Percentiles rank a stretch among this genome's conserved stretches.
Evolutionary conservation across 768 basidiomycete species (phyloP).

Genomic region (Floccularia luteovirens): DNA sequence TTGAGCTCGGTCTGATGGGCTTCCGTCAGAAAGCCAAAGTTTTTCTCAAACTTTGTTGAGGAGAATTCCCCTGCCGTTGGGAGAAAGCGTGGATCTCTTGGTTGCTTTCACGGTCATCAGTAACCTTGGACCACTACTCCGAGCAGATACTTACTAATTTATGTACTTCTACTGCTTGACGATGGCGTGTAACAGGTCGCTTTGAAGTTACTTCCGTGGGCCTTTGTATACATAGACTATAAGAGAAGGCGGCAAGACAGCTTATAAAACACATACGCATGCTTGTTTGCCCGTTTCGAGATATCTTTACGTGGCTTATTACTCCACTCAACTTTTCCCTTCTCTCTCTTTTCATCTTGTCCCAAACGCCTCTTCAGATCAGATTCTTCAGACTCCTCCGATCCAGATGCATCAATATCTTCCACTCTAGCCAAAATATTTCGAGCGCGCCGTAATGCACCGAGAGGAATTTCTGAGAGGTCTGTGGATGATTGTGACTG

Average conservation of each 20-base stretch:
- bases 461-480: constrained; percentile 54
- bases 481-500: constrained; percentile 24
- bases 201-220: constrained; percentile 83
- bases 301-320: constrained; percentile 35
- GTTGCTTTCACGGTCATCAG: constrained; percentile 36
- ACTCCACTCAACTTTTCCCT: constrained; percentile 32
- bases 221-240: constrained; percentile 32
- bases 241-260: constrained; percentile 1
- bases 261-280: constrained; percentile 59
- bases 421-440: constrained; percentile 36
- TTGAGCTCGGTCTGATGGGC: constrained; percentile 58
- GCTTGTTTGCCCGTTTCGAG: constrained; percentile 65
- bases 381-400: constrained; percentile 11
- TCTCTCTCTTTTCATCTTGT: constrained; percentile 25
- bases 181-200: constrained; percentile 67
- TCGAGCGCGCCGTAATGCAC: constrained; percentile 60
- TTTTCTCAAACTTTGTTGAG: constrained; percentile 51
- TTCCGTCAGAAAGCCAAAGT: constrained; percentile 70
- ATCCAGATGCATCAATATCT: constrained; percentile 21
- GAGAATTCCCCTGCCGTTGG: constrained; percentile 65
- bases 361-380: constrained; percentile 4
- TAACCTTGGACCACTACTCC: constrained; percentile 1
- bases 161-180: constrained; percentile 62
- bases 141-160: constrained; percentile 40
- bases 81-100: constrained; percentile 85